Conservation (phyloP, 225 moss, liverwort and hornwort genomes). For the Sphagnum tenellum region DNA sequence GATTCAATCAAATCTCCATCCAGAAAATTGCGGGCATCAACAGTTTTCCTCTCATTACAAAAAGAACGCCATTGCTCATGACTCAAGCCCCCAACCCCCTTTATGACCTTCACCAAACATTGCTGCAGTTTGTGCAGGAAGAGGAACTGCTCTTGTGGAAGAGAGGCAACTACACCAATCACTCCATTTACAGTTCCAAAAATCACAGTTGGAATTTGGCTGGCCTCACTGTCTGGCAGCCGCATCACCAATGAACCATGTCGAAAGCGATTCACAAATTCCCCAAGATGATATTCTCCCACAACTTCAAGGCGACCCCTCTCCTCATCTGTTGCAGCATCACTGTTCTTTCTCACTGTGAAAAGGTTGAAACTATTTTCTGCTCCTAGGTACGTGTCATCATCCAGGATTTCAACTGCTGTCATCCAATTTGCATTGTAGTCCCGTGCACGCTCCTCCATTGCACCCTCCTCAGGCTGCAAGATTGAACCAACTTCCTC, state of each 20-base stretch:
- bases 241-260: slow-evolving; percentile 97
- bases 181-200: slow-evolving; percentile 94
- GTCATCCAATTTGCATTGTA: slow-evolving; percentile 99
- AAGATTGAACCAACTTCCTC: neutral
- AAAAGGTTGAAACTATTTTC: slow-evolving; percentile 97
- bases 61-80: slow-evolving; percentile 98
- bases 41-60: slow-evolving; percentile 82
- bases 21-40: slow-evolving; percentile 82
- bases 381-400: slow-evolving; percentile 87
- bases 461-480: slow-evolving; percentile 95
- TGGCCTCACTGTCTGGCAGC: slow-evolving; percentile 82
- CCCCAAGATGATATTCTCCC: slow-evolving; percentile 89
- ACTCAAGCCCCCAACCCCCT: slow-evolving; percentile 87
- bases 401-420: slow-evolving; percentile 88
- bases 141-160: slow-evolving; percentile 76
- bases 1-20: slow-evolving; percentile 93
- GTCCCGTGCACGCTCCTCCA: slow-evolving; percentile 93
- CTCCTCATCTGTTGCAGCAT: slow-evolving; percentile 96
- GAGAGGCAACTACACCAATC: slow-evolving; percentile 93
- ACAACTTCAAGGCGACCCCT: slow-evolving; percentile 88
- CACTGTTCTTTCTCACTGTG: slow-evolving; percentile 89
- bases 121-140: slow-evolving; percentile 79
- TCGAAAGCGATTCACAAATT: slow-evolving; percentile 95
- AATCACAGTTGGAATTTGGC: slow-evolving; percentile 87
- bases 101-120: slow-evolving; percentile 85